Base-by-base conservation (phyloP, 1,284 basidiomycete genomes). In the Sphagnurus paluster region DNA sequence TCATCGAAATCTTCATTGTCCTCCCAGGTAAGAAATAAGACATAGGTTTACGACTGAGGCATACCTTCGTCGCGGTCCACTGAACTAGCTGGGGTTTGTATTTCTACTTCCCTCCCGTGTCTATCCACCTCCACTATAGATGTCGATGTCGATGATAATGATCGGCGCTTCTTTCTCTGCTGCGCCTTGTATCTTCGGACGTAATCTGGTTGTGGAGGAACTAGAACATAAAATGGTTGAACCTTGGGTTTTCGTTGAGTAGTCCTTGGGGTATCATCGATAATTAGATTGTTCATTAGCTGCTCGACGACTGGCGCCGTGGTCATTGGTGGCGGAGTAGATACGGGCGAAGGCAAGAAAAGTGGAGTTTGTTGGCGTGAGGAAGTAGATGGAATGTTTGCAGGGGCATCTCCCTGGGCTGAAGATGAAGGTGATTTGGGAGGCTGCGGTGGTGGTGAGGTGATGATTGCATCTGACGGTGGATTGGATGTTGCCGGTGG, bases 201-300 rank as follows among this genome's bases (percentile, higher is more conserved):
- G 46, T 67, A 67, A 7, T 59, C 53, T 13, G 70, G 67, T 5
- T 54, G 51, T 7, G 62, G 56, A 20, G 69, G 70, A 9, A 68
- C 58, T 24, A 65, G 46, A 23, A 71, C 60, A 57, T 66, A 68
- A 11, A 45, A 44, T 1, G 40, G 26, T 32, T 33, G 38, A 5
- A 38, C 21, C 16, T n/a, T 28, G 32, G 24, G 21, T 24, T 16
- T n/a, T 8, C 13, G 21, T 34, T 33, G 25, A 26, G 16, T 39
- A 2, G 35, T 7, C 50, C 50, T 25, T 19, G 38, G 24, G 49
- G 53, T 36, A 44, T 56, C 28, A 41, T 42, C 42, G n/a, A 43
- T 11, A 30, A 16, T 23, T 16, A 32, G 10, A 8, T 40, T 17
- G 24, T 42, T 30, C 20, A 25, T 16, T 20, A 34, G 17, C 2